phyloP scores from a whole-genome alignment of 805 yeast genomes.

The Kluyveromyces lactis region DNA sequence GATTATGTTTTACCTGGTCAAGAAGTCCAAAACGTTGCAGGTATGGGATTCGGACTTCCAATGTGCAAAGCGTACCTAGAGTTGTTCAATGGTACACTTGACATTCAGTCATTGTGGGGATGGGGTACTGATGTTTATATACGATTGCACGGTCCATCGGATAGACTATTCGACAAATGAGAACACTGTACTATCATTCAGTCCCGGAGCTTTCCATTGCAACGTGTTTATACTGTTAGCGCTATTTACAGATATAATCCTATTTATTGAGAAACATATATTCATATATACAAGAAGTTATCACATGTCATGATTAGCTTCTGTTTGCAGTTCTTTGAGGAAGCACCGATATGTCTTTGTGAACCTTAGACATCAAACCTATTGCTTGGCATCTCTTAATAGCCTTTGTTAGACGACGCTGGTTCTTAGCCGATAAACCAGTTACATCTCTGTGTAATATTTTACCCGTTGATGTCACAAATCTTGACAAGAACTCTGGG shows the following conservation, averaged over 20 bases:
- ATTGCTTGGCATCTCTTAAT: slow-evolving; percentile 71
- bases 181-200: too few relatives aligned
- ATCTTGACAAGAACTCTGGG: slow-evolving; percentile 61
- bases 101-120: slow-evolving; percentile 63
- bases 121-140: slow-evolving; percentile 75
- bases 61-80: slow-evolving; percentile 68
- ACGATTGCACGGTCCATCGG: slow-evolving; percentile 32
- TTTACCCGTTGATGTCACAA: slow-evolving; percentile 63
- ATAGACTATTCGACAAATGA: slow-evolving; percentile 7
- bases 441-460: slow-evolving; percentile 66
- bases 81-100: slow-evolving; percentile 62
- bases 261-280: not conserved
- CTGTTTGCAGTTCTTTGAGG: slow-evolving; percentile 22
- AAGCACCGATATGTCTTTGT: slow-evolving; percentile 45
- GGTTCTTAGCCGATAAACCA: slow-evolving; percentile 59
- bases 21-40: slow-evolving; percentile 68
- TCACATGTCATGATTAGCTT: not conserved
- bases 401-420: slow-evolving; percentile 65
- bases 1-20: slow-evolving; percentile 63
- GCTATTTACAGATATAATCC: not conserved
- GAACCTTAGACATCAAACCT: slow-evolving; percentile 73
- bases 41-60: slow-evolving; percentile 95
- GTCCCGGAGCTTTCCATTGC: too few relatives aligned
- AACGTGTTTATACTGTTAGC: not conserved
- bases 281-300: not conserved